Percentiles rank a stretch among this genome's conserved stretches.
phyloP scores from a whole-genome alignment of 1,284 basidiomycete genomes.

The Ustilago curta region DNA sequence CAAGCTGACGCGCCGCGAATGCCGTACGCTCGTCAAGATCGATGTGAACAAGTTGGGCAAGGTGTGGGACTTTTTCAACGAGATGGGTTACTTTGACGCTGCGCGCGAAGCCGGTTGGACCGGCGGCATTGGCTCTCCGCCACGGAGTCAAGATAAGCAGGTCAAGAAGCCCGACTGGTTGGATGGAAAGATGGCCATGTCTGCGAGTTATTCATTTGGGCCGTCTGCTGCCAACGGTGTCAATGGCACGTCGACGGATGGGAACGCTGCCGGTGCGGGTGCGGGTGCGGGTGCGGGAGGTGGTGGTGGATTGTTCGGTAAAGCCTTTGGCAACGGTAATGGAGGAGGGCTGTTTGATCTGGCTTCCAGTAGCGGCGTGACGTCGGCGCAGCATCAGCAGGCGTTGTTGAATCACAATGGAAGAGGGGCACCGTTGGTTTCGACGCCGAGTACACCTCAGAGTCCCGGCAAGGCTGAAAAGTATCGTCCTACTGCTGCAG shows the following conservation, averaged over 20 bases:
- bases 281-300: neutral
- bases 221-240: constrained; percentile 9
- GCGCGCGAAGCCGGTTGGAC: constrained; percentile 51
- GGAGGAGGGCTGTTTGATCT: constrained; percentile 39
- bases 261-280: neutral
- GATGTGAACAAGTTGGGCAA: constrained; percentile 66
- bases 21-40: constrained; percentile 60
- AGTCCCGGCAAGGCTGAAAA: constrained; percentile 38
- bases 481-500: constrained; percentile 43
- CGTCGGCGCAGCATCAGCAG: constrained; percentile 47
- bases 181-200: constrained; percentile 46
- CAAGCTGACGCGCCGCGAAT: constrained; percentile 61
- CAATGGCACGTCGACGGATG: constrained; percentile 9
- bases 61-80: constrained; percentile 65
- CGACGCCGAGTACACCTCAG: constrained; percentile 16
- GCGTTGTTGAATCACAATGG: constrained; percentile 45
- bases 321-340: constrained; percentile 18
- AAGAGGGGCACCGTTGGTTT: constrained; percentile 40
- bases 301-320: constrained; percentile 20
- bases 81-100: constrained; percentile 64
- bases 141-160: constrained; percentile 36
- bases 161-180: constrained; percentile 48
- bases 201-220: constrained; percentile 42
- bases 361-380: constrained; percentile 27
- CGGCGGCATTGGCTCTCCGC: constrained; percentile 46